Evolutionary conservation across 169 alveolate genomes (phyloP).

Genomic region (Plasmodium gaboni): DNA sequence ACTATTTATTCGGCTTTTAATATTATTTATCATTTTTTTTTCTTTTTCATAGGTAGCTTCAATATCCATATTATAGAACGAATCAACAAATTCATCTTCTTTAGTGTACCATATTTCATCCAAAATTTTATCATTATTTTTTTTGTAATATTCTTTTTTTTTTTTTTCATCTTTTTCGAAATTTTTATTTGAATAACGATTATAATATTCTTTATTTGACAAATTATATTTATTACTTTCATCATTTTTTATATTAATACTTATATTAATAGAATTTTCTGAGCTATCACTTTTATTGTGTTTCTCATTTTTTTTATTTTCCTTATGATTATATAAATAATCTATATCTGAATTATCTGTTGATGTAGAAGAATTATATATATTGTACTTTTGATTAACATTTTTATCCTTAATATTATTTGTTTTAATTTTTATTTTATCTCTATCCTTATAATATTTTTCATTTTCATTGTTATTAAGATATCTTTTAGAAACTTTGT

Average conservation of each 20-base stretch:
- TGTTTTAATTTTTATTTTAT: neutral
- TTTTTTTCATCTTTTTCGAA: constrained; percentile 9
- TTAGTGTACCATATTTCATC: constrained; percentile 76
- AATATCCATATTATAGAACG: constrained; percentile 60
- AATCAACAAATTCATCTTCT: constrained; percentile 73
- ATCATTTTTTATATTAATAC: neutral
- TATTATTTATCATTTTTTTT: constrained; percentile 60
- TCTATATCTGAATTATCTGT: constrained; percentile 1
- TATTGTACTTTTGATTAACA: too few relatives aligned
- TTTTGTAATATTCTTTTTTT: constrained; percentile 21
- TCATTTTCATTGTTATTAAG: neutral
- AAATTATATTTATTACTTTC: constrained; percentile 1
- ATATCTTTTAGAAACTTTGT: neutral
- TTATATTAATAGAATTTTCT: neutral
- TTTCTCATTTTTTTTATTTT: neutral
- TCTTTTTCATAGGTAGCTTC: constrained; percentile 48
- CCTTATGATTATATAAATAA: too few relatives aligned
- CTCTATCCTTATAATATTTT: neutral
- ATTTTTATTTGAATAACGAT: neutral
- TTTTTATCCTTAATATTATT: neutral
- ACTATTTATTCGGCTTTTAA: constrained; percentile 57
- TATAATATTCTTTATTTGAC: neutral
- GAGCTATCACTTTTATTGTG: neutral
- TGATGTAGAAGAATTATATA: constrained; percentile 6
- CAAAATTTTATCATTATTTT: constrained; percentile 48